Conservation (phyloP, 2,329 filamentous ascomycete species). For the Talaromyces piceae region DNA sequence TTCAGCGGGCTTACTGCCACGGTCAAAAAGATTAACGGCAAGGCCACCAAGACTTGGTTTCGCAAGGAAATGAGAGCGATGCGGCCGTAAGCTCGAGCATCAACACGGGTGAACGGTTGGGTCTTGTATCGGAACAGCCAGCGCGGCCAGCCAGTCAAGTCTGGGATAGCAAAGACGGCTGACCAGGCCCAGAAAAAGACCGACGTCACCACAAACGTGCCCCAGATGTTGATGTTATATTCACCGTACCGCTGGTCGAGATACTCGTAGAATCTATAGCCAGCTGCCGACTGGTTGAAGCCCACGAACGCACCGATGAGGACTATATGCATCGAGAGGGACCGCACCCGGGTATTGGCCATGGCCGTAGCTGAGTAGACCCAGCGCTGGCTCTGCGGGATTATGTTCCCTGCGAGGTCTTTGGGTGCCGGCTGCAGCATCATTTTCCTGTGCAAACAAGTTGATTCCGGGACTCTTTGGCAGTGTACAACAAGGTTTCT, state of each 20-base stretch:
- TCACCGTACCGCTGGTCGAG: neutral
- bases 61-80: constrained; percentile 7
- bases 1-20: neutral
- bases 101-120: neutral
- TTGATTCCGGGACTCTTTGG: no score
- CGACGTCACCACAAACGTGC: neutral
- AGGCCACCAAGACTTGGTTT: constrained; percentile 10
- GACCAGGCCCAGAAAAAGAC: neutral
- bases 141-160: neutral
- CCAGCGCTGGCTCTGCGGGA: constrained; percentile 9
- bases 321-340: neutral
- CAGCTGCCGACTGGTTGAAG: neutral
- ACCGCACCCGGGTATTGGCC: neutral
- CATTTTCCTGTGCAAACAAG: no score
- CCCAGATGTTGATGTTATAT: neutral
- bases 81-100: neutral
- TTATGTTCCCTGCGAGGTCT: constrained; percentile 6
- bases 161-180: neutral
- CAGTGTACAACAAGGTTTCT: no score
- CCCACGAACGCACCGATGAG: neutral
- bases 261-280: neutral
- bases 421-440: neutral
- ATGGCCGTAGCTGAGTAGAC: constrained; percentile 4
- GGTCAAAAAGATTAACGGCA: constrained; percentile 2
- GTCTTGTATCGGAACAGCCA: neutral